Conservation (phyloP, 1,284 basidiomycete species). For the Phenoliferia sp. region DNA sequence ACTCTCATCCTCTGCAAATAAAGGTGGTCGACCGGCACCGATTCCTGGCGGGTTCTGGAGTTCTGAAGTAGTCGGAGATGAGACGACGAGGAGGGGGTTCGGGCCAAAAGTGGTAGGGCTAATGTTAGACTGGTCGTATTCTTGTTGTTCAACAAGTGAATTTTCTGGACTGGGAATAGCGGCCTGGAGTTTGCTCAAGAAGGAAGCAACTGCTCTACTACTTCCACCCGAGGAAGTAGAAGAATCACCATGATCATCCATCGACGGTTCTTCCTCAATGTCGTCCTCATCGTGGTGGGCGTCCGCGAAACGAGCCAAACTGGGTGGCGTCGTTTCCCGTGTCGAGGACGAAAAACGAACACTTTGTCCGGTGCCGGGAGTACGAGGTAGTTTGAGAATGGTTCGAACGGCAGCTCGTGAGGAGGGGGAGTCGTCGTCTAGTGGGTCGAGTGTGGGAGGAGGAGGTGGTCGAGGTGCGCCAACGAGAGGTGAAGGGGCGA, state of each 20-base stretch:
- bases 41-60: not conserved
- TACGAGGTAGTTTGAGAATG: slow-evolving; percentile 23
- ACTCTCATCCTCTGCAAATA: not conserved
- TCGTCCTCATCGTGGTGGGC: not conserved
- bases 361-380: slow-evolving; percentile 26
- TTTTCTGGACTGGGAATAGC: slow-evolving; percentile 19
- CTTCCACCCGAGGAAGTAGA: not conserved
- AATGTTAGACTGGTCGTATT: not conserved
- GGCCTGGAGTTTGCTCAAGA: slow-evolving; percentile 19
- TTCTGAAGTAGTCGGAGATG: not conserved
- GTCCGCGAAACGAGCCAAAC: slow-evolving; percentile 1
- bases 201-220: slow-evolving; percentile 2
- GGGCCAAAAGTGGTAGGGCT: not conserved
- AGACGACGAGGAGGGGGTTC: not conserved
- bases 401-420: not conserved
- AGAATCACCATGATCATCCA: not conserved
- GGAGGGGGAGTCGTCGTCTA: not conserved
- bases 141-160: slow-evolving; percentile 8
- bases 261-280: not conserved
- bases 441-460: not conserved
- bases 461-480: slow-evolving; percentile 12
- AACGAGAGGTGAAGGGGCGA: slow-evolving; percentile 26
- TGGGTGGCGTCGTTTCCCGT: not conserved
- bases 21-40: not conserved
- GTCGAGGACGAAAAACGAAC: slow-evolving; percentile 15